Conservation (phyloP, 2,329 filamentous ascomycete species). For the Verticillium albo-atrum region DNA sequence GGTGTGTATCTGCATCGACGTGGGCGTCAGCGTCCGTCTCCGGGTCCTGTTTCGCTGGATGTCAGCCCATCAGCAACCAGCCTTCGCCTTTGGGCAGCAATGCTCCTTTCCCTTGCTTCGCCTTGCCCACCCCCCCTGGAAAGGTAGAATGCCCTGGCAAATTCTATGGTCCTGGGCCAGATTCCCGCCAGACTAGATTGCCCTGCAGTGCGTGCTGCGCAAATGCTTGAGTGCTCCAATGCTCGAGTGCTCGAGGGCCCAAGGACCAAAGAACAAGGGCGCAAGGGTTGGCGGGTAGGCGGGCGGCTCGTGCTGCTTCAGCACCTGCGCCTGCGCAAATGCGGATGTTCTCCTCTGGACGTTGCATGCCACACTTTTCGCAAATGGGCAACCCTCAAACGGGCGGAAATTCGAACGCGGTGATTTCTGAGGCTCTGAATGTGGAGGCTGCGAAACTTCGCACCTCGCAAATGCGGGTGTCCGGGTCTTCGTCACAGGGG, state of each 20-base stretch:
- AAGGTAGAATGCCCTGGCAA: background rate
- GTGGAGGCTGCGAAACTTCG: background rate
- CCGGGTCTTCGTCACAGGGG: background rate
- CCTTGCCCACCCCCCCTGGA: background rate
- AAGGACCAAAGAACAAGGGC: too few species aligned
- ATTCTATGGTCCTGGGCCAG: background rate
- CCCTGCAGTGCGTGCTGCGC: background rate
- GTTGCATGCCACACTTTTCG: background rate
- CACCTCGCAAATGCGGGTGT: background rate
- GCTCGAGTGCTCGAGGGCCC: background rate
- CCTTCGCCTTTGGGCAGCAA: background rate
- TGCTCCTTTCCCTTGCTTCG: background rate
- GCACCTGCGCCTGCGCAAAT: background rate
- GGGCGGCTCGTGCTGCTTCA: background rate
- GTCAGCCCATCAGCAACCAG: background rate
- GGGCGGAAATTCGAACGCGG: background rate
- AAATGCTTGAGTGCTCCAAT: background rate
- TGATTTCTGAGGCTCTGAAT: too few species aligned
- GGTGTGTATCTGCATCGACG: background rate
- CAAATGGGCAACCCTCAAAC: background rate
- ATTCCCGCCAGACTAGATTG: background rate
- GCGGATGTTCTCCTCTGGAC: background rate
- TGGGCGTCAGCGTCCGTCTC: background rate
- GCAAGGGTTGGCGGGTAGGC: too few species aligned
- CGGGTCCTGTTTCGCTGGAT: background rate